A percentile compares a stretch with the other conserved stretches of the same genome.
Evolutionary conservation across 75 land plant genomes (phyloP).

Genomic region (Chamaecyparis obtusa): DNA sequence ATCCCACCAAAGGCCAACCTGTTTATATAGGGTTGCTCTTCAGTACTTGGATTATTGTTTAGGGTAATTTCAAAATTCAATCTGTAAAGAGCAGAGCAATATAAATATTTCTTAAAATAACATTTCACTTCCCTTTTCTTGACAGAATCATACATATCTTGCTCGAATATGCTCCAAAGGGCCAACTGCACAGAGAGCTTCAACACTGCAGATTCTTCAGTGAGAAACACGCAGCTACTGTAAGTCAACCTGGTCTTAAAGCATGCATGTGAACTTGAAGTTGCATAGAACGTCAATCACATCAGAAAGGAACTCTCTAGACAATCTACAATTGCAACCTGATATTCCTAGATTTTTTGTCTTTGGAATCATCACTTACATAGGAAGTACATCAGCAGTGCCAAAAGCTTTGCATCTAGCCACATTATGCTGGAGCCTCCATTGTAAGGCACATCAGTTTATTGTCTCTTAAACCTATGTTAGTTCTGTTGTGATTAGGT

Average conservation of each 20-base stretch:
- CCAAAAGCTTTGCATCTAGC: neutral
- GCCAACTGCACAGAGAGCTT: conserved; percentile 40
- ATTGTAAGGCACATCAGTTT: neutral
- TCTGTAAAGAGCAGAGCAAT: neutral
- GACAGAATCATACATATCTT: conserved; percentile 36
- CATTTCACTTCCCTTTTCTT: conserved; percentile 1
- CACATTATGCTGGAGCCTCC: neutral
- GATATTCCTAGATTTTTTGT: neutral
- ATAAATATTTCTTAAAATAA: neutral
- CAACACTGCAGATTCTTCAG: conserved; percentile 34
- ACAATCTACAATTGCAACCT: neutral
- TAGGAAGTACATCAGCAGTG: neutral
- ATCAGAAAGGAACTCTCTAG: neutral
- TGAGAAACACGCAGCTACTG: conserved; percentile 35
- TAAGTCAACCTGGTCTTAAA: conserved; percentile 5
- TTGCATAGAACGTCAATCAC: neutral
- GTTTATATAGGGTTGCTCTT: neutral
- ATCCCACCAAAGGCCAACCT: neutral
- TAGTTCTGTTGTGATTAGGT: neutral
- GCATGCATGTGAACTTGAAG: neutral
- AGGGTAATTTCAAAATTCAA: too few species aligned
- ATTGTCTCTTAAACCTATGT: neutral
- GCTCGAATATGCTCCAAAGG: conserved; percentile 49
- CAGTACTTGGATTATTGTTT: neutral
- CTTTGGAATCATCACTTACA: neutral